Evolutionary conservation across 768 basidiomycete species (phyloP).

Genomic region (Termitomyces heimii): DNA sequence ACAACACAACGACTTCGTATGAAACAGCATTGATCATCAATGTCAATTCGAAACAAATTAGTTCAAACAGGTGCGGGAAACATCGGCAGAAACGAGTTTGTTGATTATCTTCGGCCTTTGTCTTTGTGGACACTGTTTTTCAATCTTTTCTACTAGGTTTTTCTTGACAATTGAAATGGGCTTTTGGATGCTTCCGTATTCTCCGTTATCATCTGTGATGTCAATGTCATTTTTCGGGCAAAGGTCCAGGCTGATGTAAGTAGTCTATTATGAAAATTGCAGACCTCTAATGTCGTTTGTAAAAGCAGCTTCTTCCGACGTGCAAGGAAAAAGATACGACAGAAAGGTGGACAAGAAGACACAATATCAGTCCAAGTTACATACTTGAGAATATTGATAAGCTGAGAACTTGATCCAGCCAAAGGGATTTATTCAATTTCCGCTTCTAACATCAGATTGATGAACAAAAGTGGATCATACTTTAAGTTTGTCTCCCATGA

Average conservation of each 20-base stretch:
- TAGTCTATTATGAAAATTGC: too few relatives aligned
- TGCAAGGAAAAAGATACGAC: not conserved
- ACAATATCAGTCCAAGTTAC: not conserved
- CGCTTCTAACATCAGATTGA: not conserved
- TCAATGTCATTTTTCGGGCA: not conserved
- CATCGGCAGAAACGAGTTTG: not conserved
- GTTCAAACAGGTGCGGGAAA: not conserved
- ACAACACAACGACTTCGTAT: not conserved
- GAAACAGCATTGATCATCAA: not conserved
- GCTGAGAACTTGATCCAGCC: not conserved
- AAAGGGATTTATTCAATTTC: not conserved
- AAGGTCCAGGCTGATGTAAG: not conserved
- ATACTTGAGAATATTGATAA: not conserved
- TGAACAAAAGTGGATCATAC: not conserved
- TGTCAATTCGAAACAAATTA: not conserved
- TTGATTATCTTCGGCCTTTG: not conserved
- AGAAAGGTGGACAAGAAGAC: not conserved
- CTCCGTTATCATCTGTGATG: not conserved
- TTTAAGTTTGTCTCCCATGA: too few relatives aligned
- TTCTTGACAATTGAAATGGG: not conserved
- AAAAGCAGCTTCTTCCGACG: not conserved
- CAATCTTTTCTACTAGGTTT: not conserved
- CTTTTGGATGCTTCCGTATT: not conserved
- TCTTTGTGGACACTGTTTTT: not conserved
- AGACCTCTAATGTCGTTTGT: too few relatives aligned